Conservation (phyloP, 2,329 filamentous ascomycete species). For the Pseudogymnoascus sp. region DNA sequence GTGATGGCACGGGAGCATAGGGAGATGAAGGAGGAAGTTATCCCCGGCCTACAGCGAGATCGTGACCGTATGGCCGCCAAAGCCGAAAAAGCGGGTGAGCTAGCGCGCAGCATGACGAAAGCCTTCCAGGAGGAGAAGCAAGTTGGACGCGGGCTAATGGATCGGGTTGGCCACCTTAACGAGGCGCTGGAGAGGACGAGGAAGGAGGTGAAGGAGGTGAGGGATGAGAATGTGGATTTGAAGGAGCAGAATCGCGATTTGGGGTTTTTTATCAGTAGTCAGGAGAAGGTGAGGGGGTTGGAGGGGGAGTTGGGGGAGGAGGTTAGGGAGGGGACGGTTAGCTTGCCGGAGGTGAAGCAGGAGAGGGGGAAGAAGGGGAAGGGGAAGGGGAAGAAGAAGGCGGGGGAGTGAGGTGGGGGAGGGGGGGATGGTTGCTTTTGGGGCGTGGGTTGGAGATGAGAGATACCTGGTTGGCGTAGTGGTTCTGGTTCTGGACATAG, state of each 20-base stretch:
- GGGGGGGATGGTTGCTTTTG: not conserved
- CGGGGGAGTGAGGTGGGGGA: not conserved
- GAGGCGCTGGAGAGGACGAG: constrained; percentile 50
- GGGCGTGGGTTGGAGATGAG: not conserved
- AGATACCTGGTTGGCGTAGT: not conserved
- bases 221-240: constrained; percentile 60
- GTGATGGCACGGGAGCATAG: constrained; percentile 46
- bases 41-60: constrained; percentile 65
- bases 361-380: constrained; percentile 17
- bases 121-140: constrained; percentile 80
- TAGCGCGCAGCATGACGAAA: constrained; percentile 67
- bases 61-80: constrained; percentile 58
- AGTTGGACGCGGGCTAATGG: constrained; percentile 71
- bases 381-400: constrained; percentile 18
- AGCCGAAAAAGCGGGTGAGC: constrained; percentile 61
- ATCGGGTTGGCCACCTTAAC: constrained; percentile 68
- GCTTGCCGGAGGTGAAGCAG: constrained; percentile 43
- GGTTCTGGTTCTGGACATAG: not conserved
- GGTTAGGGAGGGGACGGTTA: constrained; percentile 63
- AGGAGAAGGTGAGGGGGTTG: constrained; percentile 69
- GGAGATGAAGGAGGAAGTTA: constrained; percentile 38
- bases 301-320: constrained; percentile 58
- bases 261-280: constrained; percentile 76
- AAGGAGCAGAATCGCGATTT: constrained; percentile 82
- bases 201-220: constrained; percentile 47